Conservation (phyloP, 768 basidiomycete genomes). For the Brasilioporus rufonigricans region DNA sequence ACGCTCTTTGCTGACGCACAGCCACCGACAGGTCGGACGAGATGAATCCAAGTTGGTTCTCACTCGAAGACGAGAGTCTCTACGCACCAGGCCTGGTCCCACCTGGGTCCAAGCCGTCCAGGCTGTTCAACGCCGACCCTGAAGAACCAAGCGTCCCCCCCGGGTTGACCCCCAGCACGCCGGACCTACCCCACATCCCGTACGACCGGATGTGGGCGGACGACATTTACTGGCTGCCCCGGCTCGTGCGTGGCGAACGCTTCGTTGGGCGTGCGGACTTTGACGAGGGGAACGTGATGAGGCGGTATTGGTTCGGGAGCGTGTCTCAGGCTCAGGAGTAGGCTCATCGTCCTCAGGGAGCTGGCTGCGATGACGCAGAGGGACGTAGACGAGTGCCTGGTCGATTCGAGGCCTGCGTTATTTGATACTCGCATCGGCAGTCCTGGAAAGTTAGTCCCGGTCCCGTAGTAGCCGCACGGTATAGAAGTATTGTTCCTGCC, state of each 20-base stretch:
- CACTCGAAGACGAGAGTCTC: constrained; percentile 27
- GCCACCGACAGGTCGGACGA: constrained; percentile 84
- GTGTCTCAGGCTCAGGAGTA: background rate
- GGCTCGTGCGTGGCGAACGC: constrained; percentile 41
- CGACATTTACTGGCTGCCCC: constrained; percentile 68
- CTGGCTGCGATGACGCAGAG: background rate
- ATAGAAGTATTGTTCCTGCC: too few relatives aligned
- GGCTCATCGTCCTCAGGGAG: too few relatives aligned
- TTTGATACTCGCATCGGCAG: too few relatives aligned
- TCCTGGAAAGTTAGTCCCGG: too few relatives aligned
- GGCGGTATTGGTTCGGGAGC: constrained; percentile 77
- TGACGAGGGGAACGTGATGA: constrained; percentile 80
- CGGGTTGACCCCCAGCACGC: background rate
- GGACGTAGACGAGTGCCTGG: too few relatives aligned
- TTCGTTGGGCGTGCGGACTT: constrained; percentile 55
- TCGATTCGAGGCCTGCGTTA: too few relatives aligned
- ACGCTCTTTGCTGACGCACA: background rate
- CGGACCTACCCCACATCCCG: constrained; percentile 48
- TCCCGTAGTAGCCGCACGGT: too few relatives aligned
- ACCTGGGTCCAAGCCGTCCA: too few relatives aligned
- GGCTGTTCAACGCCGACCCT: too few relatives aligned
- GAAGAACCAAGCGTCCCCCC: background rate
- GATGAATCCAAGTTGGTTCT: constrained; percentile 85
- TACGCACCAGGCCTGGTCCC: constrained; percentile 9
- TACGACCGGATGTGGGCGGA: constrained; percentile 59